A percentile compares a stretch with the other conserved stretches of the same genome.
Conservation (phyloP, 768 basidiomycete species). For the Kwoniella botswanensis region DNA sequence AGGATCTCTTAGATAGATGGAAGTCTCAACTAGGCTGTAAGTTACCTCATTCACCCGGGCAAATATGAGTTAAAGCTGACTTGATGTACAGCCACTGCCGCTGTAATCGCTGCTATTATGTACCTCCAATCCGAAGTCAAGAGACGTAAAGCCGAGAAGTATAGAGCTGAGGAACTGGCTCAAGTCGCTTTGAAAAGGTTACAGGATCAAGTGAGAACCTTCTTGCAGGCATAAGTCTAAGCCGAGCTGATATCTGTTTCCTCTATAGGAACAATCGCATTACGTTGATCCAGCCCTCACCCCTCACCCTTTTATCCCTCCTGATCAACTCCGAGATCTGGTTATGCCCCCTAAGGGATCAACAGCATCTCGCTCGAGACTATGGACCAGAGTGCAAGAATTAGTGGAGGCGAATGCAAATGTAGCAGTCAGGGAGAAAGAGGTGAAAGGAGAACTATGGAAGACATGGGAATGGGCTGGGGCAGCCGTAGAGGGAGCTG, state of each 20-base stretch:
- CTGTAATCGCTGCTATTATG: slow-evolving; percentile 38
- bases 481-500: slow-evolving; percentile 7
- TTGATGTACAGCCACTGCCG: slow-evolving; percentile 28
- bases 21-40: slow-evolving; percentile 54
- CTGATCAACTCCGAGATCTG: slow-evolving; percentile 56
- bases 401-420: slow-evolving; percentile 55
- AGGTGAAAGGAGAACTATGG: slow-evolving; percentile 54
- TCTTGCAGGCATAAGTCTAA: background rate
- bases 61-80: slow-evolving; percentile 4
- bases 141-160: slow-evolving; percentile 45
- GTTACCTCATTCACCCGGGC: slow-evolving; percentile 15
- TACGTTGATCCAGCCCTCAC: slow-evolving; percentile 54
- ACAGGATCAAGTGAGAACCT: slow-evolving; percentile 52
- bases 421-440: slow-evolving; percentile 50
- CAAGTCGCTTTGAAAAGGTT: slow-evolving; percentile 51
- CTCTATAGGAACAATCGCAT: slow-evolving; percentile 50
- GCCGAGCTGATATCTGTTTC: background rate
- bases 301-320: slow-evolving; percentile 52
- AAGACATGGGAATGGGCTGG: slow-evolving; percentile 57
- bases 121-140: slow-evolving; percentile 40
- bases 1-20: slow-evolving; percentile 50
- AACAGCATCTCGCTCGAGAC: slow-evolving; percentile 33
- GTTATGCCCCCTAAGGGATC: slow-evolving; percentile 50
- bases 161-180: slow-evolving; percentile 54
- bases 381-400: slow-evolving; percentile 49